Evolutionary conservation across 2,329 filamentous ascomycete species (phyloP).

Genomic region (Cladosporium austrohemisphaericum): DNA sequence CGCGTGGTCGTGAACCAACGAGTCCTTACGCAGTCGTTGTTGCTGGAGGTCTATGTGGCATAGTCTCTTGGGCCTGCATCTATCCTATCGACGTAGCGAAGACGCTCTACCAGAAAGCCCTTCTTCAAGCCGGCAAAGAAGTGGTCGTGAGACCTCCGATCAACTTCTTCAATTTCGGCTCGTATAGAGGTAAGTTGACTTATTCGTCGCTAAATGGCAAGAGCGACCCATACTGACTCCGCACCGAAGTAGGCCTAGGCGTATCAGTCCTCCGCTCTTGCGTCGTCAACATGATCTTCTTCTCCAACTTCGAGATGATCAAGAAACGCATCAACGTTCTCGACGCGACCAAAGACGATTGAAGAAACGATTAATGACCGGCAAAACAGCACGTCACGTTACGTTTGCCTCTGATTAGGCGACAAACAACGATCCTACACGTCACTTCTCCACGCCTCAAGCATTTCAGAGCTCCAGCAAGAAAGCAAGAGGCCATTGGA

Average conservation of each 20-base stretch:
- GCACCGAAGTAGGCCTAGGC: conserved; percentile 50
- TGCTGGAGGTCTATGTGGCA: conserved; percentile 75
- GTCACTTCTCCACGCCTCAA: no score
- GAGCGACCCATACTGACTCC: background rate
- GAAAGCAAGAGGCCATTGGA: no score
- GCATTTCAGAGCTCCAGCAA: no score
- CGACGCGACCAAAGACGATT: conserved; percentile 7
- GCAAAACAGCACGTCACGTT: background rate
- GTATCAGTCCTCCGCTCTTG: conserved; percentile 81
- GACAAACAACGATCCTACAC: background rate
- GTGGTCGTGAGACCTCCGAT: conserved; percentile 59
- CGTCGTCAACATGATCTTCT: conserved; percentile 83
- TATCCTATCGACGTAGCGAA: conserved; percentile 74
- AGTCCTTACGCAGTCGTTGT: conserved; percentile 74
- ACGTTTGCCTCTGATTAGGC: background rate
- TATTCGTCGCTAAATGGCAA: background rate
- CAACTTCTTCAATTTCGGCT: conserved; percentile 69
- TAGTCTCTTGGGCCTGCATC: conserved; percentile 76
- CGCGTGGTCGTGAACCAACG: conserved; percentile 68
- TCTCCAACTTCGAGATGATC: conserved; percentile 79
- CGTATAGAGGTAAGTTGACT: conserved; percentile 64
- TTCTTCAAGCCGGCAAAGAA: conserved; percentile 65
- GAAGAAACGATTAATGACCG: background rate
- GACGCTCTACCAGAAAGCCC: conserved; percentile 79
- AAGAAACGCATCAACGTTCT: conserved; percentile 55